Base-by-base conservation (phyloP, 345 rosid species). In the Brassica cretica region DNA sequence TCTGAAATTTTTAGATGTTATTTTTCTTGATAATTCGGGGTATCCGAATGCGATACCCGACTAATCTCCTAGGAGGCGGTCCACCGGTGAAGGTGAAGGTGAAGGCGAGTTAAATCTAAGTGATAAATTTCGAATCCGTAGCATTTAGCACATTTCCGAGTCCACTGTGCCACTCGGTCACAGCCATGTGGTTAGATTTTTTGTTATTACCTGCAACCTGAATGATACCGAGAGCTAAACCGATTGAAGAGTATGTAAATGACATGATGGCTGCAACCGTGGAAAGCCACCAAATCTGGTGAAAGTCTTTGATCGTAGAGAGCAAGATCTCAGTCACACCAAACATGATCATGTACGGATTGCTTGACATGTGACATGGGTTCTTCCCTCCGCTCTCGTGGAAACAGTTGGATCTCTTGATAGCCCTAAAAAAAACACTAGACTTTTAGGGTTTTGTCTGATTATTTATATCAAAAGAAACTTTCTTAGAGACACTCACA, bases 261-360 rank as follows among this genome's bases (percentile, higher is more conserved):
- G 98, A 92, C 98, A 94, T 94, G 81, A 90, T 84, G 0, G 98
- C 97, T 0, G 96, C 98, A 5, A 92, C 86, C 19, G 88, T 83
- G 68, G 98, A 92, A 60, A 92, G 96, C 98, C 98, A 92, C 91
- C 90, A 89, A 59, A 94, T 79, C 83, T 89, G 96, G 66, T 89
- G 88, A 82, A 92, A 90, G 68, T 87, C 93, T 12, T 91, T 94
- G 65, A 93, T 90, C 73, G 91, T 96, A 46, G 97, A 93, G 64
- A 90, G 83, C 64, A 93, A 71, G 10, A 90, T 83, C 82, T 93
- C 89, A 10, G 78, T 68, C 4, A 89, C 25, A 46, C 96, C 97
- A 71, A 92, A 92, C 71, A 85, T 77, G 68, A 92, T 87, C 96
- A 93, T 93, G 83, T 89, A 93, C 0, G 88, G 94, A 78, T 84